A percentile compares a stretch with the other conserved stretches of the same genome.
phyloP scores from a whole-genome alignment of 768 basidiomycete species.

The Pulveroboletus frians region DNA sequence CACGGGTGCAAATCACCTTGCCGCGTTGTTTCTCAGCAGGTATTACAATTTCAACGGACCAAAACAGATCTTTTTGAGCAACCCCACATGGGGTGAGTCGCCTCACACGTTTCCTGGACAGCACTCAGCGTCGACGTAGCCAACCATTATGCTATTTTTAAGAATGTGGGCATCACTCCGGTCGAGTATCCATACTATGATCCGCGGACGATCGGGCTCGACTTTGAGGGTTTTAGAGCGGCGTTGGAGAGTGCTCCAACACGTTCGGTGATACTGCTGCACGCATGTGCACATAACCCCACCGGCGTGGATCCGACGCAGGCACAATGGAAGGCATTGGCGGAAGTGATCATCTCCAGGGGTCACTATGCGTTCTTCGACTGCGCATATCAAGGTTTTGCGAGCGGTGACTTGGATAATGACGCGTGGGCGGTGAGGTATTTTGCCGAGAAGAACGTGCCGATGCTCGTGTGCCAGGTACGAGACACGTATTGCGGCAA shows the following conservation, averaged over 20 bases:
- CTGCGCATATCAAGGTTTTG: slow-evolving; percentile 96
- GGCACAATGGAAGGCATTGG: slow-evolving; percentile 81
- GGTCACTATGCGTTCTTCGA: slow-evolving; percentile 91
- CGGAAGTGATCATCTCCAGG: slow-evolving; percentile 63
- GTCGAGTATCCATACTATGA: slow-evolving; percentile 93
- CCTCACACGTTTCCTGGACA: background rate
- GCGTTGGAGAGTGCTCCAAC: slow-evolving; percentile 59
- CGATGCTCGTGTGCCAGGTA: slow-evolving; percentile 86
- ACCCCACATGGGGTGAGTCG: slow-evolving; percentile 89
- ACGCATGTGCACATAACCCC: slow-evolving; percentile 95
- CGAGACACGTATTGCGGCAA: background rate
- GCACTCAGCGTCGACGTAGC: slow-evolving; percentile 36
- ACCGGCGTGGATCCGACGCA: slow-evolving; percentile 91
- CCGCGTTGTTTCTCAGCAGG: slow-evolving; percentile 74
- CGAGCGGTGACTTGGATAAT: slow-evolving; percentile 83
- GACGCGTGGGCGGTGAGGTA: slow-evolving; percentile 90
- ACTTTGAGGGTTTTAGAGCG: slow-evolving; percentile 63
- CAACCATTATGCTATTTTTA: slow-evolving; percentile 88
- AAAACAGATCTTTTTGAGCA: slow-evolving; percentile 76
- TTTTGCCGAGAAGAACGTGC: slow-evolving; percentile 72
- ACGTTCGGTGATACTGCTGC: slow-evolving; percentile 83
- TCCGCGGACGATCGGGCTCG: slow-evolving; percentile 81
- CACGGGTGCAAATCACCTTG: slow-evolving; percentile 94
- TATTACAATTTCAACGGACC: slow-evolving; percentile 70
- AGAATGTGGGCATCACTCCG: slow-evolving; percentile 84